Evolutionary conservation across 129 eudicot species (phyloP).

Genomic region (Scalesia atractyloides): DNA sequence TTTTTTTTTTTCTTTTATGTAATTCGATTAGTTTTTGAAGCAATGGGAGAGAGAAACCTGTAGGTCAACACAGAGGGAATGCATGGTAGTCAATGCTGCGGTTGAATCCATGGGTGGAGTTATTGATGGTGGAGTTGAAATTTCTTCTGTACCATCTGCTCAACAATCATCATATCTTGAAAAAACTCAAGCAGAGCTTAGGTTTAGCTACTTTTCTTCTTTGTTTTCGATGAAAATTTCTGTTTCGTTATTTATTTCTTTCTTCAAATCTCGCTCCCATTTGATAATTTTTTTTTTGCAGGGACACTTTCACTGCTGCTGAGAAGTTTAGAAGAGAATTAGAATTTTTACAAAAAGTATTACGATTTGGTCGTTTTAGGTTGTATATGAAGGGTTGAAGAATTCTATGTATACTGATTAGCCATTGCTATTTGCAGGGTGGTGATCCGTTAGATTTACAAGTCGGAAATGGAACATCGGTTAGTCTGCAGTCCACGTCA

Average conservation of each 20-base stretch:
- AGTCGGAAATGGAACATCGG: conserved; percentile 58
- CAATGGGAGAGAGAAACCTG: conserved; percentile 51
- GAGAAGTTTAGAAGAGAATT: conserved; percentile 77
- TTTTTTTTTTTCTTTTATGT: conserved; percentile 10
- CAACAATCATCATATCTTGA: conserved; percentile 66
- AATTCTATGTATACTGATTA: conserved; percentile 20
- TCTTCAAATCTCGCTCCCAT: conserved; percentile 1
- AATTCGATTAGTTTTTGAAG: conserved; percentile 28
- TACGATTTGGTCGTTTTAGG: conserved; percentile 15
- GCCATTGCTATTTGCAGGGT: conserved; percentile 57
- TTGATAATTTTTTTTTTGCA: conserved; percentile 34
- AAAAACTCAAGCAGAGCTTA: conserved; percentile 77
- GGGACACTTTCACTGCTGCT: conserved; percentile 73
- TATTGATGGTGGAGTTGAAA: conserved; percentile 79
- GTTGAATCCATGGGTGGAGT: conserved; percentile 98
- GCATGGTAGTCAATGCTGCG: conserved; percentile 96
- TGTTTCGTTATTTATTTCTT: background rate
- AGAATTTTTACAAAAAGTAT: conserved; percentile 93
- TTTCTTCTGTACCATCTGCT: conserved; percentile 70
- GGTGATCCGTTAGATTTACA: conserved; percentile 87
- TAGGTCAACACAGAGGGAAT: conserved; percentile 57
- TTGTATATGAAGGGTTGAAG: conserved; percentile 7
- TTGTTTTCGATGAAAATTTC: conserved; percentile 10
- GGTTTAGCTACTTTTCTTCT: conserved; percentile 45
- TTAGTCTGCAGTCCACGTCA: conserved; percentile 89